These are phyloP conservation scores for Cryptosporidium sp. DNA, from an alignment of 169 alveolate species.

Conservation along the genomic window DNA sequence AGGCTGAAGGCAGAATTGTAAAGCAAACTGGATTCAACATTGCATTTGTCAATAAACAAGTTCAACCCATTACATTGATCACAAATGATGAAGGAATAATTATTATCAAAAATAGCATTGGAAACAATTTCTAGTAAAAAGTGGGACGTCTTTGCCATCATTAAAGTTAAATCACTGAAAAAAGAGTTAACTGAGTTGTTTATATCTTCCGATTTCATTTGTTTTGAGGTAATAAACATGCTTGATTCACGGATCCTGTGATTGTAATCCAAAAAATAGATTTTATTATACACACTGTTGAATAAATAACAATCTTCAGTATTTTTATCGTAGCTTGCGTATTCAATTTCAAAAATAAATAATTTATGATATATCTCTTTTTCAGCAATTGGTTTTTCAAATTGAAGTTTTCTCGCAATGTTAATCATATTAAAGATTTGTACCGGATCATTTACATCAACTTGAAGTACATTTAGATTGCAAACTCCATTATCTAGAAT, in stretches of 20 bases:
- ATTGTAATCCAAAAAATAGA: constrained; percentile 9
- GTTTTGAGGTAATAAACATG: background rate
- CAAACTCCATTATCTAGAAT: background rate
- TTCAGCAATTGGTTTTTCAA: background rate
- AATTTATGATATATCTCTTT: constrained; percentile 22
- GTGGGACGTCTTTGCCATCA: background rate
- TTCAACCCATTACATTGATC: background rate
- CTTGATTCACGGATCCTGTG: background rate
- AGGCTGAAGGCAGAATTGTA: background rate
- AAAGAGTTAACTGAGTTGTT: background rate
- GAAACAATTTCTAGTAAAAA: constrained; percentile 1
- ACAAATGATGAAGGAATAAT: constrained; percentile 11
- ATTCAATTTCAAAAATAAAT: constrained; percentile 50
- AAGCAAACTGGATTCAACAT: background rate
- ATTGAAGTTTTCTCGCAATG: constrained; percentile 68
- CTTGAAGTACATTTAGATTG: constrained; percentile 27
- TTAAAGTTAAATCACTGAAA: background rate
- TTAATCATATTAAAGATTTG: constrained; percentile 46
- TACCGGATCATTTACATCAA: constrained; percentile 44
- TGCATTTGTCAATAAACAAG: background rate
- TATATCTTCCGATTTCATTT: background rate
- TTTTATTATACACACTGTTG: background rate
- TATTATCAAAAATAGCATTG: constrained; percentile 13
- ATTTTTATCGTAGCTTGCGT: constrained; percentile 2
- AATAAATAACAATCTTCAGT: background rate